Percentiles rank a stretch among this genome's conserved stretches.
These are phyloP conservation scores for Tritrichomonas foetus DNA, from an alignment of 208 protist genomes.

Conservation along the genomic window DNA sequence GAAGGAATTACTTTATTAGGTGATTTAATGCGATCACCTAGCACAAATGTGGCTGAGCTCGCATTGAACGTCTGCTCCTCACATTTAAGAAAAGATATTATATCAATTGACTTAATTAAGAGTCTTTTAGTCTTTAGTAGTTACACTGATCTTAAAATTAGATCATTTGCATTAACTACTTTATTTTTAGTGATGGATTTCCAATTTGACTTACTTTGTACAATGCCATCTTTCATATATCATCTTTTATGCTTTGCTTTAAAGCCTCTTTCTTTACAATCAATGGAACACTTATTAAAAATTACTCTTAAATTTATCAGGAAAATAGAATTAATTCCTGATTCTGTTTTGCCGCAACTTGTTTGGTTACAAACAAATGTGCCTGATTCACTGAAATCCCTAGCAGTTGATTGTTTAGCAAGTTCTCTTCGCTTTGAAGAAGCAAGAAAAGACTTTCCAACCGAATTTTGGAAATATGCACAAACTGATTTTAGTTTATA, in stretches of 20 bases:
- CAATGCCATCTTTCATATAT: neutral
- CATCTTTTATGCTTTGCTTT: neutral
- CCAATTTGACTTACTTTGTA: neutral
- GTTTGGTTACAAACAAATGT: neutral
- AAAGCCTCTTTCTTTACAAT: neutral
- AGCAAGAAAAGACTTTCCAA: neutral
- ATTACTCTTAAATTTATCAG: neutral
- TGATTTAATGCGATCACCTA: neutral
- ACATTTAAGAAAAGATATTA: neutral
- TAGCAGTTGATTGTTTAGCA: neutral
- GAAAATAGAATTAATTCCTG: neutral
- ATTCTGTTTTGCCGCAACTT: neutral
- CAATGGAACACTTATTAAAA: neutral
- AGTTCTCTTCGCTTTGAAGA: neutral
- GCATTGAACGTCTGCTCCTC: neutral
- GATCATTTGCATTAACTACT: neutral
- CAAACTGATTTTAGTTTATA: neutral
- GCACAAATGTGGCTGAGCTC: neutral
- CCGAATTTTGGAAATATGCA: neutral
- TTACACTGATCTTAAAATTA: neutral
- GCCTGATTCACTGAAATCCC: neutral
- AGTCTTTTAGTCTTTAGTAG: neutral
- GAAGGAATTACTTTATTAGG: neutral
- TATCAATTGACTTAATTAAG: neutral
- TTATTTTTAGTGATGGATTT: neutral